Evolutionary conservation across 169 alveolate genomes (phyloP), one percentile per base, ranked within the genome.

Genomic region (Cryptosporidium xiaoi): DNA sequence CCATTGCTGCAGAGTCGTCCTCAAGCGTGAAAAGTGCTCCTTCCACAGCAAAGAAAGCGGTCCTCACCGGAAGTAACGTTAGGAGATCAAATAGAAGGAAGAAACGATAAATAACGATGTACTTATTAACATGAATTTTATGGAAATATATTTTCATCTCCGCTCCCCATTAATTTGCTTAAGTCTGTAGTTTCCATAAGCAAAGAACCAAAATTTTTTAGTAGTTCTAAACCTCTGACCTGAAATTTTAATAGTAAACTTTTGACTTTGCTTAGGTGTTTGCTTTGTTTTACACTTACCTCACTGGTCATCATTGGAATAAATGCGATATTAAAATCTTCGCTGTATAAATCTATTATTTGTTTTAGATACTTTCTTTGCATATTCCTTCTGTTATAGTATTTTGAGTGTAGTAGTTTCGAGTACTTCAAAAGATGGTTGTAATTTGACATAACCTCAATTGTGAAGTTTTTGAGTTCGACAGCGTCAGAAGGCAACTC

Each of bases 311-410:
- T 90, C 58, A 94, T 95, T 34, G 97, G 97, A 69, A 95, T 92
- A 44, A 92, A 92, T 66, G 84, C 95, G 62, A 98, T 95, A 92
- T 98, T 99, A 91, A 98, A 97, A 82, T 97, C 99, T 20, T 83
- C 85, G 56, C 97, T 98, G 91, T 97, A 98, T 83, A 98, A 92
- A 66, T 97, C 99, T 77, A 95, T 89, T 29, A 98, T 96, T 91
- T 97, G 98, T 69, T 94, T 95, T 34, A 97, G 91, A 84, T 98
- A 98, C 92, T 97, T 97, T 84, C 96, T 92, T 92, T 98, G 99
- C 97, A 98, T 95, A 66, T 93, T 94, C 31, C 97, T 91, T 62
- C 66, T 77, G 34, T 53, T 90, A 96, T 94, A 20, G 96, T 91
- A 65, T 58, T 71, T 77, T 96, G 95, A 94, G 93, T 94, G 89